Evolutionary conservation across 306 rosid genomes (phyloP).

Genomic region (Medicago truncatula): DNA sequence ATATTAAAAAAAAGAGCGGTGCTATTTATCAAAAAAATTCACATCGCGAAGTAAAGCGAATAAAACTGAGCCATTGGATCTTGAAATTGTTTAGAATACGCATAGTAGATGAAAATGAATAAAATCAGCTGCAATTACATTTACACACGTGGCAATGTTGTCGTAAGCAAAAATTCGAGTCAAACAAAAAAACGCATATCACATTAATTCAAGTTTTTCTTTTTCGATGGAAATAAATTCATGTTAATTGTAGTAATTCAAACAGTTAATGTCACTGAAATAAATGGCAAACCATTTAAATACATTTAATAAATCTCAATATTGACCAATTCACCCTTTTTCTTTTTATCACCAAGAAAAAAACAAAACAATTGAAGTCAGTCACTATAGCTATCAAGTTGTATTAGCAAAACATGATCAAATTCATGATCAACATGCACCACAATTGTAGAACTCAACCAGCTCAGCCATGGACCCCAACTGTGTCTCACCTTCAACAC

Average conservation of each 20-base stretch:
- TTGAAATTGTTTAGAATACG: no score
- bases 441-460: conserved; percentile 72
- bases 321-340: not conserved
- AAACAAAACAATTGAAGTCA: conserved; percentile 13
- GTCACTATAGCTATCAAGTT: not conserved
- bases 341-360: not conserved
- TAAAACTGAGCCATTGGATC: no score
- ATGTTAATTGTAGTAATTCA: conserved; percentile 15
- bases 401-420: not conserved
- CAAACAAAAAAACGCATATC: not conserved
- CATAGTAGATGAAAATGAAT: no score
- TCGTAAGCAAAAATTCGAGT: no score
- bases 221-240: no score
- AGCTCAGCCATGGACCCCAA: conserved; percentile 85
- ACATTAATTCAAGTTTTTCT: no score
- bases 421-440: conserved; percentile 46
- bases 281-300: not conserved
- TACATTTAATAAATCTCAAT: conserved; percentile 36
- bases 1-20: no score
- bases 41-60: no score
- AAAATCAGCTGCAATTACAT: no score
- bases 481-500: conserved; percentile 64
- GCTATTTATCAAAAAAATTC: no score
- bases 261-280: conserved; percentile 33
- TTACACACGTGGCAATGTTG: no score